A percentile compares a stretch with the other conserved stretches of the same genome.
These are phyloP conservation scores for Oryza meridionalis DNA, from an alignment of 176 grass and related monocot species.

Conservation along the genomic window DNA sequence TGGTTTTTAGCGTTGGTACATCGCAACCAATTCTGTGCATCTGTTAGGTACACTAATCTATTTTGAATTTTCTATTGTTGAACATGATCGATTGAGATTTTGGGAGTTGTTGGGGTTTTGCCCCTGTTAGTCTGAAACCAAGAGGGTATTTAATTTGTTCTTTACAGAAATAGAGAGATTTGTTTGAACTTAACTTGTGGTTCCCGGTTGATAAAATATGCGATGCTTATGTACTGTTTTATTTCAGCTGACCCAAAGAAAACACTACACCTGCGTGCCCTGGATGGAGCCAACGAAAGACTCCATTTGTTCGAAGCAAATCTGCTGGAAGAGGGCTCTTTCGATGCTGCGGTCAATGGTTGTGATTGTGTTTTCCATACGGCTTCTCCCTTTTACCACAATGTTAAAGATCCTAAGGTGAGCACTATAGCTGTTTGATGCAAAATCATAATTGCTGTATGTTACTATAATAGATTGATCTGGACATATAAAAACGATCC, in stretches of 20 bases:
- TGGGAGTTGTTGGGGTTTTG: background rate
- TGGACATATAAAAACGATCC: background rate
- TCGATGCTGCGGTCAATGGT: conserved; percentile 45
- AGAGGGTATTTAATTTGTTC: background rate
- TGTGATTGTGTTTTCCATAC: conserved; percentile 66
- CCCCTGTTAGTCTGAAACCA: background rate
- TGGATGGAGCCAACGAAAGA: conserved; percentile 61
- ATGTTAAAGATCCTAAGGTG: conserved; percentile 58
- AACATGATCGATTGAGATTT: background rate
- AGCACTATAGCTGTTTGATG: background rate
- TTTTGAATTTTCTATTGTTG: background rate
- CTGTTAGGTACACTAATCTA: background rate
- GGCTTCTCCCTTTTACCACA: conserved; percentile 62
- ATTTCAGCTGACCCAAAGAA: conserved; percentile 61
- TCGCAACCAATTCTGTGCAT: background rate
- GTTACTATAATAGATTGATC: conserved; percentile 11
- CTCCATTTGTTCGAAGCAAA: conserved; percentile 64
- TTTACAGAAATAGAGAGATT: background rate
- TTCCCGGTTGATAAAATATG: background rate
- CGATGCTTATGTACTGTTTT: background rate
- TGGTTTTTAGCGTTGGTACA: background rate
- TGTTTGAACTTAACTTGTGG: background rate
- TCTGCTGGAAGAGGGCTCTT: conserved; percentile 56
- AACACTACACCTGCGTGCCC: conserved; percentile 41
- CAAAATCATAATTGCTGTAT: background rate